These are phyloP conservation scores for Lactuca saligna DNA, from an alignment of 129 eudicot genomes.

Conservation along the genomic window DNA sequence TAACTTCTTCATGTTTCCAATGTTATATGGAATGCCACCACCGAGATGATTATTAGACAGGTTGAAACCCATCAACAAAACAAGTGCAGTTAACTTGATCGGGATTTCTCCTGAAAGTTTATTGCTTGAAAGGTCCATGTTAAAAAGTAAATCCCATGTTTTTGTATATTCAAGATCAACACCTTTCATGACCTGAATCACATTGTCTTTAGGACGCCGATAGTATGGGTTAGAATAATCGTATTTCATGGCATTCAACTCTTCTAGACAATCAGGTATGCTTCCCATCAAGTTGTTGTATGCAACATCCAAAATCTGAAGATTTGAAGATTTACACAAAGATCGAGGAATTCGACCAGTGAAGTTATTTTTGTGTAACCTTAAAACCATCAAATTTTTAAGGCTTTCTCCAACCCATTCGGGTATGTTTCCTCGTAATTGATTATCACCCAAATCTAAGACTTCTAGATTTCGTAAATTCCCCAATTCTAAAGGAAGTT, in stretches of 20 bases:
- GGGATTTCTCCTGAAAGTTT: slow-evolving; percentile 27
- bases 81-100: background rate
- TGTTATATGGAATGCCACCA: no score
- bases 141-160: background rate
- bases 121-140: slow-evolving; percentile 24
- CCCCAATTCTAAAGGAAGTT: no score
- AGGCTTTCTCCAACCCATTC: no score
- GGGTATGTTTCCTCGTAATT: no score
- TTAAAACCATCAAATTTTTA: no score
- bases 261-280: slow-evolving; percentile 27
- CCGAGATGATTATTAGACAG: no score
- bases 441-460: no score
- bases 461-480: no score
- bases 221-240: background rate
- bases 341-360: slow-evolving; percentile 13
- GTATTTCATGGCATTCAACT: slow-evolving; percentile 19
- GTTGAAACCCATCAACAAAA: background rate
- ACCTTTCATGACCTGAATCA: background rate
- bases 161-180: background rate
- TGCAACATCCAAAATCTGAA: no score
- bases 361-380: slow-evolving; percentile 8
- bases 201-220: background rate
- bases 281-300: slow-evolving; percentile 6
- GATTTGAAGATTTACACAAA: slow-evolving; percentile 2
- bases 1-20: no score